phyloP scores from a whole-genome alignment of 768 basidiomycete genomes.

The Suillus paluster region DNA sequence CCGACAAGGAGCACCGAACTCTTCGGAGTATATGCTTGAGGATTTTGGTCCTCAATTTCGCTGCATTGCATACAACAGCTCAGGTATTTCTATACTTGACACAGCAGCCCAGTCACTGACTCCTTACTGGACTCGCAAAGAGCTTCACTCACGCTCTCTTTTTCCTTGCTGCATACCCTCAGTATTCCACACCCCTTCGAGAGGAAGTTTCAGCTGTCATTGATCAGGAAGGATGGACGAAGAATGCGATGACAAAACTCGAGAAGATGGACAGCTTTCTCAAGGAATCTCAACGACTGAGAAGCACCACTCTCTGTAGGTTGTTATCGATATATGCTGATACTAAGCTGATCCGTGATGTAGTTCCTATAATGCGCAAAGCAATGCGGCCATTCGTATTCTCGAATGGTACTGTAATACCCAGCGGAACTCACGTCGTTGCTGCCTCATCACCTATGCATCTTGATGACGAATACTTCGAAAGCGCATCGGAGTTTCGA shows the following conservation, averaged over 20 bases:
- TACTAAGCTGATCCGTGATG: constrained; percentile 12
- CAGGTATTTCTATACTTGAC: constrained; percentile 21
- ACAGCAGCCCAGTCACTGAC: constrained; percentile 11
- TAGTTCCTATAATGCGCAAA: constrained; percentile 38
- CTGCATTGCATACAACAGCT: constrained; percentile 40
- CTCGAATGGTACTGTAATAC: constrained; percentile 41
- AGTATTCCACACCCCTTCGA: constrained; percentile 44
- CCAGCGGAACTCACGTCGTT: constrained; percentile 43
- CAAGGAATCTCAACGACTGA: constrained; percentile 43
- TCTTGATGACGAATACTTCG: constrained; percentile 45
- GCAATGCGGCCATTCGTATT: constrained; percentile 38
- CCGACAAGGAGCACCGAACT: constrained; percentile 30
- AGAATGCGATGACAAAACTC: constrained; percentile 36
- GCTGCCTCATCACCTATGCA: constrained; percentile 39
- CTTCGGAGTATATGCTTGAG: constrained; percentile 34
- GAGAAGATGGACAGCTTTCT: constrained; percentile 49
- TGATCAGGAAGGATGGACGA: constrained; percentile 36
- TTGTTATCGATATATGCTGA: constrained; percentile 4
- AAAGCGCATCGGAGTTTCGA: constrained; percentile 45
- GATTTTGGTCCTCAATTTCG: constrained; percentile 43
- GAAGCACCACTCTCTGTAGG: constrained; percentile 38
- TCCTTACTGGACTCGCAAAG: constrained; percentile 19
- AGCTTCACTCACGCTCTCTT: constrained; percentile 42
- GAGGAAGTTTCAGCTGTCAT: constrained; percentile 42
- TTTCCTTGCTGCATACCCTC: constrained; percentile 43